A percentile compares a stretch with the other conserved stretches of the same genome.
These are phyloP conservation scores for Porcisia deanei DNA, from an alignment of 208 protist species.

Conservation along the genomic window DNA sequence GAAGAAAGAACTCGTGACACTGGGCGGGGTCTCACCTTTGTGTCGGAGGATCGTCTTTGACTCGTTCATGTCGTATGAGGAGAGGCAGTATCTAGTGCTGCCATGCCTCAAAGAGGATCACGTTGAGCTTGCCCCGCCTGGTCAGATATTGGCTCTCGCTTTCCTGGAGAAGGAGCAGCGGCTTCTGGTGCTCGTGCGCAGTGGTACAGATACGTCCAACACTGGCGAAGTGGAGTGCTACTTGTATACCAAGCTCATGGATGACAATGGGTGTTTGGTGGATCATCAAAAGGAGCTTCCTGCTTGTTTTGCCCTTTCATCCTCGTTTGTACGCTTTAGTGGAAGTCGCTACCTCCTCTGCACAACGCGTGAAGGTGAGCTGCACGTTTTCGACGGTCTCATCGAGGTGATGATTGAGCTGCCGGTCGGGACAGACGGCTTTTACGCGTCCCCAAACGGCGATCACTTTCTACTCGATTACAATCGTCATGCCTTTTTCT, in stretches of 20 bases:
- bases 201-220: slow-evolving; percentile 23
- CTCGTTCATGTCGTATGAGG: slow-evolving; percentile 30
- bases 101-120: slow-evolving; percentile 38
- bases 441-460: slow-evolving; percentile 56
- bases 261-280: slow-evolving; percentile 12
- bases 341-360: slow-evolving; percentile 60
- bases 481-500: slow-evolving; percentile 43
- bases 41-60: slow-evolving; percentile 33
- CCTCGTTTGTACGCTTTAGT: slow-evolving; percentile 47
- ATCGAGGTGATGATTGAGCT: slow-evolving; percentile 47
- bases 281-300: slow-evolving; percentile 56
- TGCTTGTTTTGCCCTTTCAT: slow-evolving; percentile 32
- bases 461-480: slow-evolving; percentile 47
- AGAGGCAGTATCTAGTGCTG: slow-evolving; percentile 43
- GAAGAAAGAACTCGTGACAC: slow-evolving; percentile 44
- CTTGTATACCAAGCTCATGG: slow-evolving; percentile 45
- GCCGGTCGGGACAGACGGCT: slow-evolving; percentile 53
- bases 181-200: slow-evolving; percentile 46
- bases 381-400: slow-evolving; percentile 59
- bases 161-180: slow-evolving; percentile 40
- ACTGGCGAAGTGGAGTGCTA: slow-evolving; percentile 46
- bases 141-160: slow-evolving; percentile 47
- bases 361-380: slow-evolving; percentile 41
- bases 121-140: slow-evolving; percentile 55
- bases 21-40: slow-evolving; percentile 47